phyloP scores from a whole-genome alignment of 2,329 filamentous ascomycete genomes.

The Sporothrix brasiliensis region DNA sequence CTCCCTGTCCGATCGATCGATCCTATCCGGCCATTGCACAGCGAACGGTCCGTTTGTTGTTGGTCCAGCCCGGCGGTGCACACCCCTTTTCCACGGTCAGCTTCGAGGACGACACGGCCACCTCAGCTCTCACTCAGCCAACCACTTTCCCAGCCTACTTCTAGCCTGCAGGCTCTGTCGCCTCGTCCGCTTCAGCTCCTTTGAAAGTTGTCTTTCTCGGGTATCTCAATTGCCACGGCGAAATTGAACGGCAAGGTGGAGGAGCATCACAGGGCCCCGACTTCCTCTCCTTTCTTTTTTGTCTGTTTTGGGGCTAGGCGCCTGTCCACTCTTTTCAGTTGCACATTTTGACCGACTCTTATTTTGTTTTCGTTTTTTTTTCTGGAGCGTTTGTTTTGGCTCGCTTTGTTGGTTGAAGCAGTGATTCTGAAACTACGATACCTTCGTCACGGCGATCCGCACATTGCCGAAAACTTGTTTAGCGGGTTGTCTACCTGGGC shows the following conservation, averaged over 20 bases:
- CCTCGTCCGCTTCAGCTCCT: neutral
- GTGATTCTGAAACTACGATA: slow-evolving; percentile 21
- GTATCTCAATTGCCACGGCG: neutral
- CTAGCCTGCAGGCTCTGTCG: neutral
- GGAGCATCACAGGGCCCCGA: neutral
- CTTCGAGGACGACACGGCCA: neutral
- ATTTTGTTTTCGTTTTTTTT: neutral
- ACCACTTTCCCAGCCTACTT: neutral
- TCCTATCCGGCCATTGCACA: neutral
- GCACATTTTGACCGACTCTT: neutral
- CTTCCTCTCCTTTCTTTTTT: neutral
- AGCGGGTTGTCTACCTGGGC: neutral
- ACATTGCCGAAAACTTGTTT: neutral
- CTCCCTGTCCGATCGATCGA: slow-evolving; percentile 11
- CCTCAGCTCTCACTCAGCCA: neutral
- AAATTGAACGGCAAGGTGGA: neutral
- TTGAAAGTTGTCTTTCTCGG: neutral
- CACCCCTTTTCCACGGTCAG: slow-evolving; percentile 17
- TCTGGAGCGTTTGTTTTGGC: neutral
- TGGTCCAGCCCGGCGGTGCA: slow-evolving; percentile 19
- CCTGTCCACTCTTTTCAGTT: slow-evolving; percentile 27
- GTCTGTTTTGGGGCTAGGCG: neutral
- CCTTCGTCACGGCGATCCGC: neutral
- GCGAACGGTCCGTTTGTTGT: neutral
- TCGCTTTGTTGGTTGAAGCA: neutral